Percentiles rank a stretch among this genome's conserved stretches.
phyloP scores from a whole-genome alignment of 345 rosid species.

The Bretschneidera sinensis region DNA sequence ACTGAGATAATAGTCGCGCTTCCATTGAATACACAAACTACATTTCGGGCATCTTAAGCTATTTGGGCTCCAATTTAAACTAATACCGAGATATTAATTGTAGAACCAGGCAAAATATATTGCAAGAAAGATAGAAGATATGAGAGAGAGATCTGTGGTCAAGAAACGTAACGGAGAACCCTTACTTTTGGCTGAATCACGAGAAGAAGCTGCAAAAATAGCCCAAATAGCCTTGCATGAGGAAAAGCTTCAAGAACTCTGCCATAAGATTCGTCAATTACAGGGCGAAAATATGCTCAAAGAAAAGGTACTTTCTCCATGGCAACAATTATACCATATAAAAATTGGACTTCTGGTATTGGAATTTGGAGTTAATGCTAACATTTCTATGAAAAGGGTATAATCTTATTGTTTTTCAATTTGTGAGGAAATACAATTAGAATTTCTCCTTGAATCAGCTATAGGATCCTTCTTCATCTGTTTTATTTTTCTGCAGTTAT shows the following conservation, averaged over 20 bases:
- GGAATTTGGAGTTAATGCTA: too few relatives aligned
- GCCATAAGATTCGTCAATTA: slow-evolving; percentile 44
- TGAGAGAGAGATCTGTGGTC: slow-evolving; percentile 25
- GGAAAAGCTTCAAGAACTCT: slow-evolving; percentile 63
- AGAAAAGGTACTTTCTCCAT: slow-evolving; percentile 51
- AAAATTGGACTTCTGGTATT: too few relatives aligned
- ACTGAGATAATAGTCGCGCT: not conserved
- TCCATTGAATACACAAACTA: not conserved
- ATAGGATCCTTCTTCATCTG: too few relatives aligned
- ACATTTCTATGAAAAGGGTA: too few relatives aligned
- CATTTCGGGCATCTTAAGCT: not conserved
- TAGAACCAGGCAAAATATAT: slow-evolving; percentile 57
- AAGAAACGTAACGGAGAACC: slow-evolving; percentile 25
- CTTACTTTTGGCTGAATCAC: slow-evolving; percentile 25
- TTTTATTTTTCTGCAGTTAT: too few relatives aligned
- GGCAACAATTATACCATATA: too few relatives aligned
- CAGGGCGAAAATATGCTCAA: slow-evolving; percentile 51
- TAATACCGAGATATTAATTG: slow-evolving; percentile 16
- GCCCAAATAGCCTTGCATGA: slow-evolving; percentile 33
- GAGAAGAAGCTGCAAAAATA: slow-evolving; percentile 27
- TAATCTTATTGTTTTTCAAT: too few relatives aligned
- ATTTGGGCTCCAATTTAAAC: too few relatives aligned
- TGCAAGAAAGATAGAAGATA: slow-evolving; percentile 39
- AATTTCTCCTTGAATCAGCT: too few relatives aligned
- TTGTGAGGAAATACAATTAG: too few relatives aligned